These are phyloP conservation scores for Aquilaria sinensis DNA, from an alignment of 345 rosid genomes.

Conservation along the genomic window DNA sequence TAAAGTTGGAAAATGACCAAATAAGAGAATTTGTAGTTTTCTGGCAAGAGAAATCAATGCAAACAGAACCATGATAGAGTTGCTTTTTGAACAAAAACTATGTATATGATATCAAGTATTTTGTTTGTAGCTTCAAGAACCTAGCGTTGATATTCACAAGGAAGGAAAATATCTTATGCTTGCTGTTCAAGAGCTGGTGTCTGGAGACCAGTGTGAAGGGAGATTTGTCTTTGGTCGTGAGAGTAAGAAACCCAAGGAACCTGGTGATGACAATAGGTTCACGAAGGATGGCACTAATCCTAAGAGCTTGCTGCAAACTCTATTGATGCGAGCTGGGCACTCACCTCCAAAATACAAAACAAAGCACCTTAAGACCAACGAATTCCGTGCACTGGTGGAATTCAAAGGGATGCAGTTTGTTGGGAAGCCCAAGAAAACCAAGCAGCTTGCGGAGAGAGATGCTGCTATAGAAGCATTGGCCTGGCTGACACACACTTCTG, in stretches of 20 bases:
- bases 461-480: conserved; percentile 96
- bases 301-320: conserved; percentile 86
- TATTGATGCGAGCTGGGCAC: conserved; percentile 93
- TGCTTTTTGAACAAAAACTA: too few relatives aligned
- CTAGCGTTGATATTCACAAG: conserved; percentile 62
- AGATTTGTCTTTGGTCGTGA: conserved; percentile 93
- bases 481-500: conserved; percentile 88
- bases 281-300: conserved; percentile 89
- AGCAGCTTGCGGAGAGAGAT: conserved; percentile 92
- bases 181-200: conserved; percentile 85
- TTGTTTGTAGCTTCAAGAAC: conserved; percentile 68
- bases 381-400: conserved; percentile 88
- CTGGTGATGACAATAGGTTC: conserved; percentile 43
- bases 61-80: conserved; percentile 1
- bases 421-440: conserved; percentile 87
- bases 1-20: conserved; percentile 6
- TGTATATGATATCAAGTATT: neutral
- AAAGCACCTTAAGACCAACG: conserved; percentile 89
- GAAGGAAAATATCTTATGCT: conserved; percentile 90
- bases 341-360: conserved; percentile 96
- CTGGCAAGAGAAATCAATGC: conserved; percentile 3
- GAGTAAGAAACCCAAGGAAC: conserved; percentile 48
- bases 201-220: conserved; percentile 96
- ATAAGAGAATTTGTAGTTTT: neutral
- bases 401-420: conserved; percentile 98